Evolutionary conservation across 2,329 filamentous ascomycete genomes (phyloP).

Genomic region (Ophiostoma tasmaniense): DNA sequence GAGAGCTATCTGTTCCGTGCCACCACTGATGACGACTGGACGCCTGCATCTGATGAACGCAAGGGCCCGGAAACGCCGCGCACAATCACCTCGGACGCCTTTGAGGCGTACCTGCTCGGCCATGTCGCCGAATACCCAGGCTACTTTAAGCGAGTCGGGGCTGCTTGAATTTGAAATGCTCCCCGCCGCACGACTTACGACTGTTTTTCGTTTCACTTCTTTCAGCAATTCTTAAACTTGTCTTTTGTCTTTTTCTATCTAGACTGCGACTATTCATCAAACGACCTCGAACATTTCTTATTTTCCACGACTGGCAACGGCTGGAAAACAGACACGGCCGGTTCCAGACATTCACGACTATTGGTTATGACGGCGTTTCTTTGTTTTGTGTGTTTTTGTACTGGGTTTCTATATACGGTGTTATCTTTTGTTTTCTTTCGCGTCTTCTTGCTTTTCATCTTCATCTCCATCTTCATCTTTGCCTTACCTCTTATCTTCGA

Average conservation of each 20-base stretch:
- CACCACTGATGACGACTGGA: conserved; percentile 35
- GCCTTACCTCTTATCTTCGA: background rate
- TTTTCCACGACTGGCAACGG: conserved; percentile 2
- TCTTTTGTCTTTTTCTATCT: background rate
- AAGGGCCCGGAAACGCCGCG: conserved; percentile 21
- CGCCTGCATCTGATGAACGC: conserved; percentile 17
- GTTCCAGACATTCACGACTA: conserved; percentile 2
- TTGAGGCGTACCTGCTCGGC: conserved; percentile 35
- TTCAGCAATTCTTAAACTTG: background rate
- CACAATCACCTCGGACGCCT: conserved; percentile 31
- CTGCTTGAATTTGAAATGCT: background rate
- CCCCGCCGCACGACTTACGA: background rate
- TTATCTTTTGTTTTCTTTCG: background rate
- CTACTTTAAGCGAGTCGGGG: conserved; percentile 1
- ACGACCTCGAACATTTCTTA: background rate
- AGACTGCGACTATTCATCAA: conserved; percentile 2
- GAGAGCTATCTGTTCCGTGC: conserved; percentile 37
- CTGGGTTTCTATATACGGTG: background rate
- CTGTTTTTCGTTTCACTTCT: background rate
- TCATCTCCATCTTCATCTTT: background rate
- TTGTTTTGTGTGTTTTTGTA: background rate
- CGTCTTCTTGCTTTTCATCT: background rate
- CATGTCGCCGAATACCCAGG: conserved; percentile 31
- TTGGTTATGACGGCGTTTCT: conserved; percentile 5
- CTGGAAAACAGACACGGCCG: background rate